These are phyloP conservation scores for Fusarium equiseti DNA, from an alignment of 2,329 filamentous ascomycete genomes.

Conservation along the genomic window DNA sequence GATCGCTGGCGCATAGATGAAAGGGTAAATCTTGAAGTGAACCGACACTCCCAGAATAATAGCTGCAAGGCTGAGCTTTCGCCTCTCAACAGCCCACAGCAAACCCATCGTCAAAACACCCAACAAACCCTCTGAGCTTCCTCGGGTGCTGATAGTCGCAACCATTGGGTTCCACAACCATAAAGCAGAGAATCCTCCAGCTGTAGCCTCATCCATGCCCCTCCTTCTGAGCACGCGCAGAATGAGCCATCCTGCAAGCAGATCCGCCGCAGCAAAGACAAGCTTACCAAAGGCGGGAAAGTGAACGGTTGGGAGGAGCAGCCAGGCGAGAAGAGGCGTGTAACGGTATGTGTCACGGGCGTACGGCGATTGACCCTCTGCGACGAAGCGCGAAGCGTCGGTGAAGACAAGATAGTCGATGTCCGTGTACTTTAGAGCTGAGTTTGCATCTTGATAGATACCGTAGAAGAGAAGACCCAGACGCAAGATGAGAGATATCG, in stretches of 20 bases:
- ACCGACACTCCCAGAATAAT: slow-evolving; percentile 83
- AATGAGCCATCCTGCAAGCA: slow-evolving; percentile 86
- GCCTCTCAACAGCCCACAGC: slow-evolving; percentile 81
- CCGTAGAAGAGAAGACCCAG: slow-evolving; percentile 84
- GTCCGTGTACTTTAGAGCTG: slow-evolving; percentile 96
- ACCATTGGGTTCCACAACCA: slow-evolving; percentile 99
- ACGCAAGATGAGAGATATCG: slow-evolving; percentile 73
- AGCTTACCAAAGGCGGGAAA: slow-evolving; percentile 90
- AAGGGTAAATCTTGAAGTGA: slow-evolving; percentile 99
- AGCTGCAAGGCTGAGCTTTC: slow-evolving; percentile 74
- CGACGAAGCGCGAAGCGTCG: slow-evolving; percentile 84
- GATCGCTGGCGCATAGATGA: slow-evolving; percentile 89
- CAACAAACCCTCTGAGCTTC: slow-evolving; percentile 91
- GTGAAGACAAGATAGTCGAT: slow-evolving; percentile 99
- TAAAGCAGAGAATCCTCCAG: slow-evolving; percentile 82
- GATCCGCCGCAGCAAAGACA: slow-evolving; percentile 85
- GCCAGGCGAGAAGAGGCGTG: slow-evolving; percentile 92
- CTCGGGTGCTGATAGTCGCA: slow-evolving; percentile 93
- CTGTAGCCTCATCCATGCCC: slow-evolving; percentile 64
- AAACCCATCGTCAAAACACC: slow-evolving; percentile 86
- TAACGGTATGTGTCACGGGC: slow-evolving; percentile 95
- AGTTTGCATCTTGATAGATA: slow-evolving; percentile 90
- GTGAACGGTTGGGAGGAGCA: slow-evolving; percentile 79
- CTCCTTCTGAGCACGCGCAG: slow-evolving; percentile 54
- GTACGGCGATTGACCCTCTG: slow-evolving; percentile 80